These are phyloP conservation scores for Sporisorium graminicola DNA, from an alignment of 1,284 basidiomycete genomes.

Conservation along the genomic window DNA sequence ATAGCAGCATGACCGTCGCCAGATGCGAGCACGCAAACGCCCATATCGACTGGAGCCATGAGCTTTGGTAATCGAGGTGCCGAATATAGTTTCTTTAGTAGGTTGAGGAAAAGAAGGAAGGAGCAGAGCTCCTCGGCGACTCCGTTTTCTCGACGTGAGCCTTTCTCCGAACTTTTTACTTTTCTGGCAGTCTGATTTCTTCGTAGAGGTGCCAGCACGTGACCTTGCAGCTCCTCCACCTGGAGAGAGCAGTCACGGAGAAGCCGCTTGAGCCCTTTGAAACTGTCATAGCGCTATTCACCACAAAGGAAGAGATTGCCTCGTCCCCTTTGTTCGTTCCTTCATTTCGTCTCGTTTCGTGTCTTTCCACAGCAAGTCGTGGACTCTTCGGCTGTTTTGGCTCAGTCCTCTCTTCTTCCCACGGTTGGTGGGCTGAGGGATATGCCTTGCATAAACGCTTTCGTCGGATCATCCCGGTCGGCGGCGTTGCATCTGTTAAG, in stretches of 20 bases:
- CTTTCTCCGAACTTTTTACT: neutral
- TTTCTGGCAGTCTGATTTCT: neutral
- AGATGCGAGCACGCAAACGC: constrained; percentile 49
- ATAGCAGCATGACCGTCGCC: constrained; percentile 47
- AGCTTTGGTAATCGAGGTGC: constrained; percentile 55
- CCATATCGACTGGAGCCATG: constrained; percentile 36
- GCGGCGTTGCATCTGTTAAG: neutral
- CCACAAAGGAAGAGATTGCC: no score
- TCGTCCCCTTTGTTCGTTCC: neutral
- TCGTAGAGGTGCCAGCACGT: no score
- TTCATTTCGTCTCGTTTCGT: neutral
- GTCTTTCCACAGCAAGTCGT: no score
- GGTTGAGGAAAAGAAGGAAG: constrained; percentile 47
- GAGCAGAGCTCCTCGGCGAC: neutral
- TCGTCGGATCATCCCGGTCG: neutral
- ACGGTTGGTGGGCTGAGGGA: neutral
- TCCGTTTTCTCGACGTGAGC: neutral
- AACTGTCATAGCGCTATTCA: neutral
- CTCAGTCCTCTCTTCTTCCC: neutral
- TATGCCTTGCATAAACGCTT: neutral
- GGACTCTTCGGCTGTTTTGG: neutral
- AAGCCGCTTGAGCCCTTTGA: constrained; percentile 3
- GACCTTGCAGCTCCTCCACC: constrained; percentile 4
- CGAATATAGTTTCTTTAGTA: constrained; percentile 48
- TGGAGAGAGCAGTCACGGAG: neutral